Base-by-base conservation (phyloP, 2,329 filamentous ascomycete species). In the Drechslerella coelobrocha region DNA sequence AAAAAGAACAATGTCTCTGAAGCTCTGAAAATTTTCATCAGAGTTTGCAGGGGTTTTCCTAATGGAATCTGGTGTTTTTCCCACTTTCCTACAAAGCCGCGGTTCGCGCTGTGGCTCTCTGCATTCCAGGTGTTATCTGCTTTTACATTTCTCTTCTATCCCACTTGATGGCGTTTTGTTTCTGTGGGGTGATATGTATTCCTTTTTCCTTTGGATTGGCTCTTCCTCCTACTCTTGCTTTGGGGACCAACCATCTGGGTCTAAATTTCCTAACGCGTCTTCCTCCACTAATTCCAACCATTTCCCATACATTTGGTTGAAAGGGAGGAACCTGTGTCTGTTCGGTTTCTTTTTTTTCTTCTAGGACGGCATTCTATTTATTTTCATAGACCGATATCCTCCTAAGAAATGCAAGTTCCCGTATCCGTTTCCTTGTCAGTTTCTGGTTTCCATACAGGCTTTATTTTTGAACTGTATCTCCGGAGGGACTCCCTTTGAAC, bases 71-170 rank as follows among this genome's bases (percentile, higher is more conserved):
- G 56, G 65, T 69, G 24, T 31, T 31, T n/a, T 31, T 26, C 61
- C 52, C 47, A 52, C 57, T 17, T 61, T 53, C 53, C 65, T 52
- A 27, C 55, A 27, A n/a, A 14, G 19, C 24, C 61, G 51, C 65
- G 65, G 65, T 57, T 61, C 65, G 57, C 56, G 12, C 57, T 57
- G 65, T 62, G 52, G 50, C 53, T 23, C 55, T 24, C 47, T 61
- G 65, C 65, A 69, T 69, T 69, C 43, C 65, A 21, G 65, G 65
- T 69, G 65, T 69, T 69, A 62, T 69, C 65, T 69, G 65, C 21
- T 69, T 69, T 56, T 53, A 19, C 39, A 21, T 56, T 45, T 52
- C 34, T 37, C 17, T 41, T 51, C 52, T 57, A 57, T 52, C 65
- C 48, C 57, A 61, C 56, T 57, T 69, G 23, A 61, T 57, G 65